Evolutionary conservation across 2,329 filamentous ascomycete genomes (phyloP), one percentile per base, ranked within the genome.

Genomic region (Ciborinia camelliae): DNA sequence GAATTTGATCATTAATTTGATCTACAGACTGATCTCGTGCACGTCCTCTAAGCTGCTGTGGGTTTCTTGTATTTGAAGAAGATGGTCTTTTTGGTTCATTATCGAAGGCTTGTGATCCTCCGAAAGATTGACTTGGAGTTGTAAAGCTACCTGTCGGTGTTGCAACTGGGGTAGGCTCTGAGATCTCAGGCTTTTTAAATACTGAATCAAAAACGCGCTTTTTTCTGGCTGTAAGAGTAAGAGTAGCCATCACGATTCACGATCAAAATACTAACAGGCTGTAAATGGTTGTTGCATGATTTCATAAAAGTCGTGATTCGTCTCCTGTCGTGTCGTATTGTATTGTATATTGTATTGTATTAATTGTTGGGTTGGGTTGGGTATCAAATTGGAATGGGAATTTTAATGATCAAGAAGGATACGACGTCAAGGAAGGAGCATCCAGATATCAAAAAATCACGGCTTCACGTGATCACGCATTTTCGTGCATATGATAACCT

Each of bases 1-100:
- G 80, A 62, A 81, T 78, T 75, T 87, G 86, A 69, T 75, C 70
- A 55, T 67, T 57, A 10, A 71, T 67, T 59, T 71, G 68, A 41
- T 63, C 65, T 50, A 67, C 12, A 47, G 43, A 59, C 6, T 30
- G 39, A 59, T 37, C 41, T 5, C 43, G 20, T 43, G 26, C 20
- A 35, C 41, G 32, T 3, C 37, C 30, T 37, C 62, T 35, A 28
- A 48, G 32, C 20, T 58, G 52, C 10, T 43, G 61, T 28, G 59
- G 41, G 37, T 41, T 57, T 41, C 45, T 51, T 10, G 53, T 43
- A 15, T 28, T 48, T 30, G 61, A 65, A 8, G 43, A 35, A 20
- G 65, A 30, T n/a, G 59, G 47, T 47, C 15, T 47, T 6, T 37
- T 59, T 47, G 41, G 15, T 1, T 18, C 62, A 64, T 60, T 14